Evolutionary conservation across 2,329 filamentous ascomycete genomes (phyloP), one percentile per base, ranked within the genome.

Genomic region (Hymenoscyphus linearis): DNA sequence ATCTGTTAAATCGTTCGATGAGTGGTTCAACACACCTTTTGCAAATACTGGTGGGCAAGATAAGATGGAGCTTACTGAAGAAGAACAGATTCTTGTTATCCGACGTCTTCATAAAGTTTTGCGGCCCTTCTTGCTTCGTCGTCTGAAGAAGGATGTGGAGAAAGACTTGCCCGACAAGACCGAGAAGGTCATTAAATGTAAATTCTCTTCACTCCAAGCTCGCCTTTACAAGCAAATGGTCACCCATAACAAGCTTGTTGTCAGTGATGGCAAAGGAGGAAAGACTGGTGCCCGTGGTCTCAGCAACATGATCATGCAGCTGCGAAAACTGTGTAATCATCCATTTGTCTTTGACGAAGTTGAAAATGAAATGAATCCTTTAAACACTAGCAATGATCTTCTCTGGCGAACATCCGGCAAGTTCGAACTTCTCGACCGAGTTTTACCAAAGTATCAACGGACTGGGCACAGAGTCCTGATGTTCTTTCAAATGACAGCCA

Each of bases 401-500:
- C 80, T 99, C 36, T 99, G 95, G 95, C 87, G 95, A 76, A 96
- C 93, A 2, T 86, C 93, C 34, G 96, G 95, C 73, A 99, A 99
- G 77, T 99, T 99, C 70, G 95, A 99, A 78, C 82, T 99, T 34
- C 82, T 99, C 27, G 95, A 99, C 74, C 85, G 95, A 57, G 82
- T 99, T 64, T 76, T 99, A 65, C 95, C 95, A 54, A 99, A 99
- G 77, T 98, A 99, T 76, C 85, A 90, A 69, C 87, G 84, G 2
- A 93, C 91, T 1, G 91, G 91, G 16, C 95, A 99, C 84, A 89
- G 95, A 76, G 92, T 98, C 31, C 82, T 99, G 74, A 98, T 99
- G 90, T 99, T 99, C 84, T 99, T 99, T 82, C 95, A 99, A 75
- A 99, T 99, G 95, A 99, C 95, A 3, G 93, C 96, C 64, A 99